These are phyloP conservation scores for Magnusiomyces ingens DNA, from an alignment of 1,139 yeast genomes.

Conservation along the genomic window DNA sequence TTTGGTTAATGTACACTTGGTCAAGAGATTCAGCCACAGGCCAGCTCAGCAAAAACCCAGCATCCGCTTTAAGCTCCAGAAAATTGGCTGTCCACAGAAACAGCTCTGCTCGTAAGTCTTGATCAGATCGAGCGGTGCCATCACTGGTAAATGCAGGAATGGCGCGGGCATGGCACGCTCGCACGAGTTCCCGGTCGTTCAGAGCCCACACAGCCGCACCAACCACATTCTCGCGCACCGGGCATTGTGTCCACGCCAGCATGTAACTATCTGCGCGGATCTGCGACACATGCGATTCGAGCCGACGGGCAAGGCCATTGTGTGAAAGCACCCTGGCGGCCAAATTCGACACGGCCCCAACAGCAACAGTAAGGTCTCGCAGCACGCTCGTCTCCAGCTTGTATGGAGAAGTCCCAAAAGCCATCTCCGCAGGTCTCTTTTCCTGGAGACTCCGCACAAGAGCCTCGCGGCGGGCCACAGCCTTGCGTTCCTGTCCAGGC, in stretches of 20 bases:
- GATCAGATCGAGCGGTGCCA: not conserved
- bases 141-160: constrained; percentile 15
- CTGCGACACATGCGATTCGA: not conserved
- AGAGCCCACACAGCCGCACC: constrained; percentile 28
- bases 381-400: not conserved
- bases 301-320: not conserved
- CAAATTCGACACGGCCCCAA: constrained; percentile 9
- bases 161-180: constrained; percentile 29
- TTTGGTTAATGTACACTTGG: too few relatives aligned
- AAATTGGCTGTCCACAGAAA: constrained; percentile 23
- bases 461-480: not conserved
- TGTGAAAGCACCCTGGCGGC: not conserved
- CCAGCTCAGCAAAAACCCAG: constrained; percentile 20
- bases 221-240: too few relatives aligned
- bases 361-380: constrained; percentile 11
- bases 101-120: constrained; percentile 16
- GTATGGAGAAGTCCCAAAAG: constrained; percentile 5
- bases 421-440: constrained; percentile 2
- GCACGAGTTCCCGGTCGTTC: constrained; percentile 23
- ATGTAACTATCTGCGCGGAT: constrained; percentile 2
- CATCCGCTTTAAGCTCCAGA: constrained; percentile 21
- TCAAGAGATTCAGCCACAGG: too few relatives aligned
- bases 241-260: not conserved
- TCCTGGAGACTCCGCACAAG: not conserved
- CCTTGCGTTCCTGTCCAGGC: constrained; percentile 38